Percentiles rank a stretch among this genome's conserved stretches.
These are phyloP conservation scores for Fusarium austroafricanum DNA, from an alignment of 2,329 filamentous ascomycete species.

Conservation along the genomic window DNA sequence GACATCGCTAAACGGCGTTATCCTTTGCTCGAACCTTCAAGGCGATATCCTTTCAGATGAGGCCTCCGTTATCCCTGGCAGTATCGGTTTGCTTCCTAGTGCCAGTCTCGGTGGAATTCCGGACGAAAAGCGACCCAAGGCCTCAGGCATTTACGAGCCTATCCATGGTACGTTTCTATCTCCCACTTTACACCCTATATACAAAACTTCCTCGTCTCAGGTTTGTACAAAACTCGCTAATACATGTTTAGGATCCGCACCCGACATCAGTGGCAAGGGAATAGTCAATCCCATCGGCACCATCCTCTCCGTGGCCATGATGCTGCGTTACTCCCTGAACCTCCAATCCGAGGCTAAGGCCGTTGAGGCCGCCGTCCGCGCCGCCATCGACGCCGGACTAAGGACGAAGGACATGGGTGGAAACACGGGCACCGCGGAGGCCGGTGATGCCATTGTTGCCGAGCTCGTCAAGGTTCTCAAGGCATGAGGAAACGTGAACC, in stretches of 20 bases:
- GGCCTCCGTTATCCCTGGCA: slow-evolving; percentile 92
- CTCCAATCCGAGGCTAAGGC: slow-evolving; percentile 75
- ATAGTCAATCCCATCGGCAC: too few species aligned
- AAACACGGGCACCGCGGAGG: slow-evolving; percentile 74
- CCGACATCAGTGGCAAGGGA: too few species aligned
- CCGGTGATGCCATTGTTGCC: slow-evolving; percentile 78
- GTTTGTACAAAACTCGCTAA: too few species aligned
- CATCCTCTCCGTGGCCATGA: slow-evolving; percentile 64
- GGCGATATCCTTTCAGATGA: slow-evolving; percentile 97
- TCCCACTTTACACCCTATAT: too few species aligned
- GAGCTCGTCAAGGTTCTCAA: slow-evolving; percentile 34
- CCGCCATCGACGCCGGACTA: slow-evolving; percentile 80
- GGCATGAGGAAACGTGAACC: slow-evolving; percentile 8
- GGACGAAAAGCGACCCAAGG: slow-evolving; percentile 78
- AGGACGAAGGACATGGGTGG: slow-evolving; percentile 88
- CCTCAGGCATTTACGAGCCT: slow-evolving; percentile 97
- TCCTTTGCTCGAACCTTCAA: too few species aligned
- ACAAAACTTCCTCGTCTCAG: too few species aligned
- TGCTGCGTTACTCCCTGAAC: slow-evolving; percentile 89
- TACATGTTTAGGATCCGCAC: too few species aligned
- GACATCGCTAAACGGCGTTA: slow-evolving; percentile 48
- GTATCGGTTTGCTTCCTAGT: slow-evolving; percentile 86
- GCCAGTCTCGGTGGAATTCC: slow-evolving; percentile 89
- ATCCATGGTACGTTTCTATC: slow-evolving; percentile 64
- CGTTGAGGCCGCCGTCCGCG: slow-evolving; percentile 82